A percentile compares a stretch with the other conserved stretches of the same genome.
Conservation (phyloP, 768 basidiomycete genomes). For the Astraeus odoratus region DNA sequence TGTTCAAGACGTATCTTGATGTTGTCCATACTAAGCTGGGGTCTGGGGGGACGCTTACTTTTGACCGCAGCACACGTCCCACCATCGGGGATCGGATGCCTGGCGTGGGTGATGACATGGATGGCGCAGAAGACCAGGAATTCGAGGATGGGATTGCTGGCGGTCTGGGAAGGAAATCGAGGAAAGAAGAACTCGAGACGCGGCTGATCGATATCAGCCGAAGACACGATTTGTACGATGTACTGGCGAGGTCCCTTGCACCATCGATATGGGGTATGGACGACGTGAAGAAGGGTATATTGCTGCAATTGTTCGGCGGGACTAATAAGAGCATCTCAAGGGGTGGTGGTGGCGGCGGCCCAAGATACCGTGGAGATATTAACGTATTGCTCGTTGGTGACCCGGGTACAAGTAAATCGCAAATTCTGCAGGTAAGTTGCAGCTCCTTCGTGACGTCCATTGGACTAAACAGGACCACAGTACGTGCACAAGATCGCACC, state of each 20-base stretch:
- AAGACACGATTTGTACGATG: conserved; percentile 78
- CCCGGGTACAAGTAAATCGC: conserved; percentile 94
- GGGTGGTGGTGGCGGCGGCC: conserved; percentile 94
- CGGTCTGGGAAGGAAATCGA: conserved; percentile 28
- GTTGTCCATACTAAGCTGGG: conserved; percentile 87
- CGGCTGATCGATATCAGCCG: conserved; percentile 67
- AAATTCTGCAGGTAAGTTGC: conserved; percentile 74
- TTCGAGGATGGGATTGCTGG: conserved; percentile 42
- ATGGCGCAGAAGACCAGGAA: conserved; percentile 59
- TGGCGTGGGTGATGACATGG: conserved; percentile 64
- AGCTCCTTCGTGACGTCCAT: neutral
- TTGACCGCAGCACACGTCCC: conserved; percentile 73
- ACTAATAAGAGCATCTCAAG: conserved; percentile 93
- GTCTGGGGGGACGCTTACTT: conserved; percentile 51
- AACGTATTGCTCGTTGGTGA: conserved; percentile 97
- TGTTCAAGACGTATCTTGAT: conserved; percentile 97
- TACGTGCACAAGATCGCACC: conserved; percentile 99
- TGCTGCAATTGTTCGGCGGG: conserved; percentile 94
- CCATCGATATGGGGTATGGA: conserved; percentile 98
- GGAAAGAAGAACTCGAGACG: conserved; percentile 69
- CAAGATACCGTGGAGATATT: conserved; percentile 95
- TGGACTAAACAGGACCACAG: conserved; percentile 32
- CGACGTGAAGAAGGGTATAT: conserved; percentile 97
- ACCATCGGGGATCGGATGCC: conserved; percentile 62
- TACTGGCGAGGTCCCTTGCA: conserved; percentile 78